Conservation (phyloP, 441 rosid genomes). For the Aquilaria agallochum region DNA sequence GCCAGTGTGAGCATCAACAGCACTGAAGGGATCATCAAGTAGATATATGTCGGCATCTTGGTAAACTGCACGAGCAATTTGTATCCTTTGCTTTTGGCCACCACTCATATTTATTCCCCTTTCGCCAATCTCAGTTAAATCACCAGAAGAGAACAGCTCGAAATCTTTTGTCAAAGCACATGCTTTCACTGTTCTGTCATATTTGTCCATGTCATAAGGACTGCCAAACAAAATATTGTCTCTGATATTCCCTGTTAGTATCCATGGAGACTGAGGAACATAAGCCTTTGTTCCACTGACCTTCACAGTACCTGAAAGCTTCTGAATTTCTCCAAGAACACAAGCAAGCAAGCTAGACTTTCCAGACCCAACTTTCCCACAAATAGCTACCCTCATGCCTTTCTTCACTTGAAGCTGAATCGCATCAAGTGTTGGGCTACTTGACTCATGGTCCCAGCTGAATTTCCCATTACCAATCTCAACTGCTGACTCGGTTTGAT, state of each 20-base stretch:
- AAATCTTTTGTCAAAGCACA: slow-evolving; percentile 88
- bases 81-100: slow-evolving; percentile 98
- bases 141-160: slow-evolving; percentile 75
- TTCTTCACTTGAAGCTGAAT: slow-evolving; percentile 63
- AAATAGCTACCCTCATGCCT: slow-evolving; percentile 96
- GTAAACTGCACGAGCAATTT: slow-evolving; percentile 94
- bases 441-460: slow-evolving; percentile 67
- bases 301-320: slow-evolving; percentile 68
- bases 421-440: slow-evolving; percentile 51
- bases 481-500: slow-evolving; percentile 41
- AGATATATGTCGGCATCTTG: slow-evolving; percentile 93
- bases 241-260: slow-evolving; percentile 82
- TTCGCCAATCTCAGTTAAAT: slow-evolving; percentile 94
- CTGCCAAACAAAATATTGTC: slow-evolving; percentile 91
- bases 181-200: slow-evolving; percentile 65
- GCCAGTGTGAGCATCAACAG: slow-evolving; percentile 99
- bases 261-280: slow-evolving; percentile 95
- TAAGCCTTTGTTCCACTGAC: slow-evolving; percentile 88
- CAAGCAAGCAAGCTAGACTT: slow-evolving; percentile 91
- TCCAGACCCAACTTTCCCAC: slow-evolving; percentile 97
- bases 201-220: slow-evolving; percentile 45
- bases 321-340: slow-evolving; percentile 83
- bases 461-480: slow-evolving; percentile 68
- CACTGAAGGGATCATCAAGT: slow-evolving; percentile 97
- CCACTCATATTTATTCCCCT: slow-evolving; percentile 99